phyloP scores from a whole-genome alignment of 352 stramenopile species.

The Phytopythium cucurbitacearum region DNA sequence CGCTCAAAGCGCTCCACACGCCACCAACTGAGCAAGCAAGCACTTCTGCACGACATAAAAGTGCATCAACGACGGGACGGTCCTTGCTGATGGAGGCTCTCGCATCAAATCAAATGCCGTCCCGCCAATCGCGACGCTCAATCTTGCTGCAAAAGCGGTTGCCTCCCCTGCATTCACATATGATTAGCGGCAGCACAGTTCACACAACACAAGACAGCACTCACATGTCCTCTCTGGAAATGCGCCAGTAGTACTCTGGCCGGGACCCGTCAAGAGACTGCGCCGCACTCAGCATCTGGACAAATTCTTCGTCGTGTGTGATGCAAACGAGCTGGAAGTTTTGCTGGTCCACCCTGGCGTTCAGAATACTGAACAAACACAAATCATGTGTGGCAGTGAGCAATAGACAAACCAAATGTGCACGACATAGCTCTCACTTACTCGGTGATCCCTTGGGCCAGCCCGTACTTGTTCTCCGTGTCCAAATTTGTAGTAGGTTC shows the following conservation, averaged over 20 bases:
- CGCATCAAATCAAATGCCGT: conserved; percentile 22
- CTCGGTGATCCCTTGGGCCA: conserved; percentile 86
- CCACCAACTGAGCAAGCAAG: too few relatives aligned
- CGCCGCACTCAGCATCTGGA: conserved; percentile 84
- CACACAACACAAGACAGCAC: conserved; percentile 1
- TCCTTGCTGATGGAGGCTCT: conserved; percentile 4
- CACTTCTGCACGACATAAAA: too few relatives aligned
- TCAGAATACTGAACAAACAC: conserved; percentile 87
- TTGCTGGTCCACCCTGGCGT: conserved; percentile 89
- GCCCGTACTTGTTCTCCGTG: conserved; percentile 95
- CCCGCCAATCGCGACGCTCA: conserved; percentile 60
- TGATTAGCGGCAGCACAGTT: not conserved
- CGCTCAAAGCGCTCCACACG: too few relatives aligned
- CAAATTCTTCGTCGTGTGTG: conserved; percentile 98
- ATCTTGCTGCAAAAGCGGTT: conserved; percentile 87
- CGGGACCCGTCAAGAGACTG: conserved; percentile 69
- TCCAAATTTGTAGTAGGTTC: conserved; percentile 98
- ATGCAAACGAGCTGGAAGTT: conserved; percentile 99
- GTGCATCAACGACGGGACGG: not conserved
- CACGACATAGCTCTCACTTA: conserved; percentile 22
- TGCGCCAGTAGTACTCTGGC: conserved; percentile 83
- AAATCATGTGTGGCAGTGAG: conserved; percentile 2
- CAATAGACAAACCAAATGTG: conserved; percentile 1
- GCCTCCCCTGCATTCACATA: conserved; percentile 36
- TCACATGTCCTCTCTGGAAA: conserved; percentile 82